These are phyloP conservation scores for Penicillium desertorum DNA, from an alignment of 495 filamentous ascomycete genomes.

Conservation along the genomic window DNA sequence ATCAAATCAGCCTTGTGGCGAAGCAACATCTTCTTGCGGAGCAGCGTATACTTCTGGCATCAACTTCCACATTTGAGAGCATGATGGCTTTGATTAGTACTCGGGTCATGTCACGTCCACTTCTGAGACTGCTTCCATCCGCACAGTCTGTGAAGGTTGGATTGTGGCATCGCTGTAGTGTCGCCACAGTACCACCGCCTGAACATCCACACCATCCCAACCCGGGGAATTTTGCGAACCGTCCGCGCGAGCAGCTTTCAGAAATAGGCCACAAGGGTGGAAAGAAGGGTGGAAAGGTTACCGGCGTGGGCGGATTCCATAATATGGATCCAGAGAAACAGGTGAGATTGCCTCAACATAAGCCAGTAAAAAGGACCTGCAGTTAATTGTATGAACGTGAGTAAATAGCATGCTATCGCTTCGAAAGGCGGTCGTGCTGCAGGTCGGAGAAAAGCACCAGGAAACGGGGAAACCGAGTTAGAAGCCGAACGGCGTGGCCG, in stretches of 20 bases:
- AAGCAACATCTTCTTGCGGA: neutral
- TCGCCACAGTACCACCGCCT: slow-evolving; percentile 24
- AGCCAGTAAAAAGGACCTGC: neutral
- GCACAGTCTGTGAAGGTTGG: slow-evolving; percentile 9
- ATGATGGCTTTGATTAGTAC: slow-evolving; percentile 3
- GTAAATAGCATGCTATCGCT: slow-evolving; percentile 45
- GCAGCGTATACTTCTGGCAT: neutral
- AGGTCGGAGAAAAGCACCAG: slow-evolving; percentile 15
- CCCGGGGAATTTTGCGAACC: slow-evolving; percentile 55
- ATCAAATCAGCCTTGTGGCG: neutral
- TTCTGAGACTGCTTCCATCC: slow-evolving; percentile 6
- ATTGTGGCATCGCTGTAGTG: slow-evolving; percentile 3
- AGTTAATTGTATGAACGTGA: neutral
- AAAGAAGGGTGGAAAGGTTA: slow-evolving; percentile 37
- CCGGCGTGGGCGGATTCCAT: slow-evolving; percentile 30
- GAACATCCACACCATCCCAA: slow-evolving; percentile 41
- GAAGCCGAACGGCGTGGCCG: slow-evolving; percentile 9
- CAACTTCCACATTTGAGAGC: neutral
- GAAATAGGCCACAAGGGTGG: slow-evolving; percentile 34
- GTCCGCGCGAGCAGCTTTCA: slow-evolving; percentile 7
- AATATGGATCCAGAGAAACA: slow-evolving; percentile 48
- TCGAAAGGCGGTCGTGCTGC: slow-evolving; percentile 52
- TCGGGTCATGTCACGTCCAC: slow-evolving; percentile 9
- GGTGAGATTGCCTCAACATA: slow-evolving; percentile 27
- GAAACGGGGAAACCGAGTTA: slow-evolving; percentile 11